Percentiles rank a stretch among this genome's conserved stretches.
Conservation (phyloP, 345 rosid species). For the Litchi chinensis region DNA sequence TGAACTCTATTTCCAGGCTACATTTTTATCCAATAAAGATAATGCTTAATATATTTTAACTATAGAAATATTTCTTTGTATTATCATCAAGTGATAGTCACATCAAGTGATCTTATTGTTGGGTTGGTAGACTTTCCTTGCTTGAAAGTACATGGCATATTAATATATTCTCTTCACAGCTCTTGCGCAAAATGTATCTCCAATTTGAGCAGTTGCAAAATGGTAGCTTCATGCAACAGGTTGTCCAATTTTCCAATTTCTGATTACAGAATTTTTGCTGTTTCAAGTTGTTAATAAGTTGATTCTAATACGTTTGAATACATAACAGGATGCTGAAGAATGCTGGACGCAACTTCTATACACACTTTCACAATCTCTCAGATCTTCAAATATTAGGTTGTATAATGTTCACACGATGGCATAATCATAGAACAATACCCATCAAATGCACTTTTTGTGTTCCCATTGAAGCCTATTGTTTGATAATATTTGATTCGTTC, state of each 20-base stretch:
- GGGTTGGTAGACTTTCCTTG: slow-evolving; percentile 9
- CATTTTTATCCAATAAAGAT: neutral
- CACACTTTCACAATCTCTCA: slow-evolving; percentile 89
- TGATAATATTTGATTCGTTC: neutral
- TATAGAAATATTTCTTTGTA: neutral
- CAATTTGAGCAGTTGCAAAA: slow-evolving; percentile 93
- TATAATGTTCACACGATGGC: slow-evolving; percentile 10
- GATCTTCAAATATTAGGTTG: slow-evolving; percentile 61
- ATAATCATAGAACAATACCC: slow-evolving; percentile 6
- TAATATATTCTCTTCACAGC: slow-evolving; percentile 44
- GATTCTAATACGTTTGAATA: slow-evolving; percentile 18
- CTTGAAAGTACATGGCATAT: neutral
- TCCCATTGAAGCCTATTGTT: neutral
- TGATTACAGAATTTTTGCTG: slow-evolving; percentile 1
- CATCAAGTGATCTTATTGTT: neutral
- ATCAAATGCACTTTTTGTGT: neutral
- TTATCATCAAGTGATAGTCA: neutral
- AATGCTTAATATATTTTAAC: neutral
- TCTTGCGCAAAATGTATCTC: slow-evolving; percentile 86
- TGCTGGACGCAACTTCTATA: slow-evolving; percentile 96
- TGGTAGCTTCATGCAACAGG: slow-evolving; percentile 98
- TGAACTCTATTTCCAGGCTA: neutral
- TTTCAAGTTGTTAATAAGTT: slow-evolving; percentile 12
- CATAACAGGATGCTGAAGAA: slow-evolving; percentile 92
- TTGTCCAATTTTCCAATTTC: slow-evolving; percentile 18